Evolutionary conservation across 202 grass and related monocot genomes (phyloP).

Genomic region (Carex arenaria): DNA sequence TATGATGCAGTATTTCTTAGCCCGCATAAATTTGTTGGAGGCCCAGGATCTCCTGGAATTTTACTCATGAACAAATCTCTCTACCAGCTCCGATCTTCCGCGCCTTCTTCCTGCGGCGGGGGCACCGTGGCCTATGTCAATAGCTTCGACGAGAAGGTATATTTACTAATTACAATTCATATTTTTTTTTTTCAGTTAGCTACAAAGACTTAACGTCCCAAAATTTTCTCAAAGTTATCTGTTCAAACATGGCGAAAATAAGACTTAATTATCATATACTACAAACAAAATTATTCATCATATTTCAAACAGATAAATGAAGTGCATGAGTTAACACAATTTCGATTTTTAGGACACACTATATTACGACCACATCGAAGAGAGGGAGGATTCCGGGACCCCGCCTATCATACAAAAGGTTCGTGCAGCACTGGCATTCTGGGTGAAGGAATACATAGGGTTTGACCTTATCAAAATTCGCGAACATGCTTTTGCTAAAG

Average conservation of each 20-base stretch:
- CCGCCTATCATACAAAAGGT: conserved; percentile 70
- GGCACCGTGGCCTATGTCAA: conserved; percentile 76
- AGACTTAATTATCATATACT: background rate
- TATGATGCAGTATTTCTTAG: conserved; percentile 78
- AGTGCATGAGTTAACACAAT: background rate
- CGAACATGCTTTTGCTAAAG: conserved; percentile 31
- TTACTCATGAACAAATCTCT: conserved; percentile 70
- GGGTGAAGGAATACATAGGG: conserved; percentile 73
- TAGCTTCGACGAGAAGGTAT: conserved; percentile 50
- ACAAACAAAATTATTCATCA: background rate
- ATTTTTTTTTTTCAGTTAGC: background rate
- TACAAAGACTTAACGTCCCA: background rate
- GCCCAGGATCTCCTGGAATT: conserved; percentile 63
- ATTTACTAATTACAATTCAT: background rate
- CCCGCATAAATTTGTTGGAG: conserved; percentile 77
- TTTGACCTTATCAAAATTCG: conserved; percentile 27
- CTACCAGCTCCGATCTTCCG: conserved; percentile 39
- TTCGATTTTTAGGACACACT: conserved; percentile 49
- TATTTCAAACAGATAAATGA: background rate
- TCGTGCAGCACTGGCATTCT: conserved; percentile 51
- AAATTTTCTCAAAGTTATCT: too few relatives aligned
- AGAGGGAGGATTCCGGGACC: conserved; percentile 65
- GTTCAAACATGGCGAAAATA: background rate
- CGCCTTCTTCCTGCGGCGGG: conserved; percentile 56
- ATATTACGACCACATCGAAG: conserved; percentile 54